These are phyloP conservation scores for Boletus rubescentipes DNA, from an alignment of 768 basidiomycete genomes.

Conservation along the genomic window DNA sequence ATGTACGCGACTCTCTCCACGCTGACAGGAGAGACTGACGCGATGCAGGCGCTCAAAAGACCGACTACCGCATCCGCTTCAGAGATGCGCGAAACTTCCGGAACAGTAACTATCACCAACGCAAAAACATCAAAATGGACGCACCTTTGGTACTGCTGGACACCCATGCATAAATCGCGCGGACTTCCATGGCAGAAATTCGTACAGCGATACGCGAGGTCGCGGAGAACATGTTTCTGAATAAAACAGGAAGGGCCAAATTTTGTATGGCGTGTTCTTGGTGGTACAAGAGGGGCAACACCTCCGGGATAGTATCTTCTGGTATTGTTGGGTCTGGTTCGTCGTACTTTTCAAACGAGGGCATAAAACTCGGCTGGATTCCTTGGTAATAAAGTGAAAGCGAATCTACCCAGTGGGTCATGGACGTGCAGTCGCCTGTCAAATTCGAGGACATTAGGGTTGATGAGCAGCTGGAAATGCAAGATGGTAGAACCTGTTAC, in stretches of 20 bases:
- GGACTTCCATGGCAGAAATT: background rate
- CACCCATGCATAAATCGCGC: background rate
- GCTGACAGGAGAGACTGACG: background rate
- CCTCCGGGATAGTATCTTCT: background rate
- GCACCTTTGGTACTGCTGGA: background rate
- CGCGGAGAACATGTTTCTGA: background rate
- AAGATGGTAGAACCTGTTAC: background rate
- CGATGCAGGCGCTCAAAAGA: background rate
- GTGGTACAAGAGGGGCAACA: conserved; percentile 1
- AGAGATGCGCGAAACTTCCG: background rate
- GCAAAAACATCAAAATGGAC: background rate
- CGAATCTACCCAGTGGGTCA: background rate
- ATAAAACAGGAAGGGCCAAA: background rate
- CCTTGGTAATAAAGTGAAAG: background rate
- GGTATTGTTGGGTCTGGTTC: conserved; percentile 1
- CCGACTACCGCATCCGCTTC: conserved; percentile 2
- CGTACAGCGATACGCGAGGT: conserved; percentile 2
- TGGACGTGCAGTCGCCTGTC: conserved; percentile 3
- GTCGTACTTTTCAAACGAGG: conserved; percentile 1
- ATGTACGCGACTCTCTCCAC: background rate
- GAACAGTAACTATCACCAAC: background rate
- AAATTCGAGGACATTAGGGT: background rate
- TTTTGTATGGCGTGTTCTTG: background rate
- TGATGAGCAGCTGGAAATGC: background rate
- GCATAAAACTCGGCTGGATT: background rate